Conservation (phyloP, 2,329 filamentous ascomycete species). For the Aspergillus viridinutans region DNA sequence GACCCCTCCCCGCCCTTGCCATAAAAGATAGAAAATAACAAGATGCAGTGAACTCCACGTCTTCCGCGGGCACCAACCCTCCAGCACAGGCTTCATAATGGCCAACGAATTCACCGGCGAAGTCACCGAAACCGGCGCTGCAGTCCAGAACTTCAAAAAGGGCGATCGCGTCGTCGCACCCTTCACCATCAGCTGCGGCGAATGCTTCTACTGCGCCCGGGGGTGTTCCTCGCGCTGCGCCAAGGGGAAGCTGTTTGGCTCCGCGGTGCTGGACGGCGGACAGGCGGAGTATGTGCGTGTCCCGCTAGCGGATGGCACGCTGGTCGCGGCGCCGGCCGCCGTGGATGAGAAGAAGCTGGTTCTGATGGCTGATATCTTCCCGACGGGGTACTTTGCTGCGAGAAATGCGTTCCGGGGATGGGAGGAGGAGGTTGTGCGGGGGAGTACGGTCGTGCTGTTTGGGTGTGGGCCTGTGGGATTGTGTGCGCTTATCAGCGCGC, state of each 20-base stretch:
- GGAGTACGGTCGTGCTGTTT: constrained; percentile 14
- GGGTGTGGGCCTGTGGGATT: constrained; percentile 16
- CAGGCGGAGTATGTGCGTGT: constrained; percentile 79
- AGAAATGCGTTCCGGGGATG: constrained; percentile 11
- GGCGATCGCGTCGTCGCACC: constrained; percentile 78
- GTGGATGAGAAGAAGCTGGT: constrained; percentile 71
- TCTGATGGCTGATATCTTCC: constrained; percentile 85
- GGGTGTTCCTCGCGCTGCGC: constrained; percentile 72
- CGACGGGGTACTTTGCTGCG: constrained; percentile 17
- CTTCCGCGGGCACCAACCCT: constrained; percentile 74
- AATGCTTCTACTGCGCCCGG: constrained; percentile 78
- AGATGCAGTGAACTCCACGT: constrained; percentile 68
- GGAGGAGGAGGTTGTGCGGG: constrained; percentile 1
- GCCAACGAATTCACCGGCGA: constrained; percentile 81
- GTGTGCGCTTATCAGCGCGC: constrained; percentile 54
- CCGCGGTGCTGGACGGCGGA: constrained; percentile 63
- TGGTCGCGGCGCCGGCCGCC: constrained; percentile 62
- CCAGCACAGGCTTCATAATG: constrained; percentile 58
- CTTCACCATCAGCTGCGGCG: constrained; percentile 70
- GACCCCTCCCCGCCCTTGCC: not conserved
- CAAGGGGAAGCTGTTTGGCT: constrained; percentile 66
- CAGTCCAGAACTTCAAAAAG: constrained; percentile 55
- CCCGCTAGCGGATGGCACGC: constrained; percentile 73
- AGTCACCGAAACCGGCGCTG: constrained; percentile 60
- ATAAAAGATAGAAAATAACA: not conserved